Percentiles rank a stretch among this genome's conserved stretches.
Conservation (phyloP, 2,329 filamentous ascomycete species). For the Penicillium sp. region DNA sequence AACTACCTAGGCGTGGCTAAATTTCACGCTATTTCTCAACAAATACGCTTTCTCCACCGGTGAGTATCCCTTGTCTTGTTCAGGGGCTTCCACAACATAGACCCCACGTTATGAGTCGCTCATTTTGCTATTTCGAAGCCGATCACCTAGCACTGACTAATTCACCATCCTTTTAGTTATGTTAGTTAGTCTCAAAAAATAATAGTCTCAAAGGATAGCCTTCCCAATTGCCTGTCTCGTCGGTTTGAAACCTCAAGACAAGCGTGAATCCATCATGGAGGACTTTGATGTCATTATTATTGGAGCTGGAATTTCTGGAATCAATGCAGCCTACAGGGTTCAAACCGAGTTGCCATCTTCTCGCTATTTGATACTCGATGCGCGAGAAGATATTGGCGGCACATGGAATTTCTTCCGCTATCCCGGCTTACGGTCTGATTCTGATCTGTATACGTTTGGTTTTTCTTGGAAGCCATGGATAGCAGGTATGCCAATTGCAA, state of each 20-base stretch:
- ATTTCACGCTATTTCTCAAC: background rate
- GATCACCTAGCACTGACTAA: background rate
- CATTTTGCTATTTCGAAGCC: background rate
- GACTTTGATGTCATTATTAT: slow-evolving; percentile 61
- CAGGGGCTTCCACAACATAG: background rate
- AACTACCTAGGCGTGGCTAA: too few species aligned
- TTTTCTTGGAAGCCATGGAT: slow-evolving; percentile 71
- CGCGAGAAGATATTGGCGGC: slow-evolving; percentile 65
- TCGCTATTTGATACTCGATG: slow-evolving; percentile 68
- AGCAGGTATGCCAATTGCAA: slow-evolving; percentile 51
- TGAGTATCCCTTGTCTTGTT: too few species aligned
- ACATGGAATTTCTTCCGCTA: slow-evolving; percentile 77
- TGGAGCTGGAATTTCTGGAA: slow-evolving; percentile 72
- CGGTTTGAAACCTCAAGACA: background rate
- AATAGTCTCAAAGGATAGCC: background rate
- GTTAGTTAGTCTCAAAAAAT: background rate
- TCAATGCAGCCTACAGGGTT: slow-evolving; percentile 71
- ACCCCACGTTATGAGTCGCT: background rate
- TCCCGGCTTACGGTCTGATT: slow-evolving; percentile 67
- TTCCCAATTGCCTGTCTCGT: too few species aligned
- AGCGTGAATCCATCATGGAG: background rate
- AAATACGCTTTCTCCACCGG: background rate
- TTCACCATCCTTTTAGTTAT: background rate
- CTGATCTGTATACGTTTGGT: slow-evolving; percentile 61
- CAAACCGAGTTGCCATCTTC: slow-evolving; percentile 58